A percentile compares a stretch with the other conserved stretches of the same genome.
These are phyloP conservation scores for Eimeria sp. DNA, from an alignment of 169 alveolate species.

Conservation along the genomic window DNA sequence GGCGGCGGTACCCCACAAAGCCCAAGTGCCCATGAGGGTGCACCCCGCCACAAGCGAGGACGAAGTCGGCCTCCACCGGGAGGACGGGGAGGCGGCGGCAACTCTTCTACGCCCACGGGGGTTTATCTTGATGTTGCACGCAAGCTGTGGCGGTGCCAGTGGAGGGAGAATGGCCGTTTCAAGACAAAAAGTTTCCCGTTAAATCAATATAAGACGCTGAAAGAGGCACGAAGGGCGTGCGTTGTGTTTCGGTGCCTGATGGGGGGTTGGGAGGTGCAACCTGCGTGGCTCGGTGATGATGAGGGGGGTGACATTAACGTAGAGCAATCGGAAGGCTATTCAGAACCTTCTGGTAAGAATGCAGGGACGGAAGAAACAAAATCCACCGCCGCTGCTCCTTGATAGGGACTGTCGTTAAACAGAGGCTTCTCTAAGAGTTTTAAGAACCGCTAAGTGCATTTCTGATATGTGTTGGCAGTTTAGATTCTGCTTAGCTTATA, in stretches of 20 bases:
- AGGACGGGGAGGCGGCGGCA: conserved; percentile 41
- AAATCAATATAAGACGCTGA: conserved; percentile 90
- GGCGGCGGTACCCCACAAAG: conserved; percentile 67
- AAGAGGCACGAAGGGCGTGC: conserved; percentile 92
- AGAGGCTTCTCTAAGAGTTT: background rate
- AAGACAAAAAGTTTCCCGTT: conserved; percentile 93
- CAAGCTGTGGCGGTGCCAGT: conserved; percentile 94
- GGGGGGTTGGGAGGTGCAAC: conserved; percentile 92
- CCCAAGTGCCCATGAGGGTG: conserved; percentile 58
- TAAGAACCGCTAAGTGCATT: background rate
- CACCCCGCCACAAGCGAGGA: conserved; percentile 67
- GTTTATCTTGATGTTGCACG: conserved; percentile 93
- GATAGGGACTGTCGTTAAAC: background rate
- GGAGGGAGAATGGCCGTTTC: conserved; percentile 94
- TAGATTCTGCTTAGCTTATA: background rate
- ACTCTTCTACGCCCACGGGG: conserved; percentile 91
- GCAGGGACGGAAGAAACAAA: conserved; percentile 19
- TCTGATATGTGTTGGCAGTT: background rate
- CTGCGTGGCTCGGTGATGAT: conserved; percentile 90
- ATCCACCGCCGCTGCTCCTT: conserved; percentile 29
- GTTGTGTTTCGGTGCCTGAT: conserved; percentile 91
- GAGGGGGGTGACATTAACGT: conserved; percentile 50
- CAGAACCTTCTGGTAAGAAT: conserved; percentile 5
- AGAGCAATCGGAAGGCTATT: conserved; percentile 5
- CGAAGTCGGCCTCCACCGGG: conserved; percentile 65